These are phyloP conservation scores for Talaromyces sp. DNA, from an alignment of 2,329 filamentous ascomycete species.

Conservation along the genomic window DNA sequence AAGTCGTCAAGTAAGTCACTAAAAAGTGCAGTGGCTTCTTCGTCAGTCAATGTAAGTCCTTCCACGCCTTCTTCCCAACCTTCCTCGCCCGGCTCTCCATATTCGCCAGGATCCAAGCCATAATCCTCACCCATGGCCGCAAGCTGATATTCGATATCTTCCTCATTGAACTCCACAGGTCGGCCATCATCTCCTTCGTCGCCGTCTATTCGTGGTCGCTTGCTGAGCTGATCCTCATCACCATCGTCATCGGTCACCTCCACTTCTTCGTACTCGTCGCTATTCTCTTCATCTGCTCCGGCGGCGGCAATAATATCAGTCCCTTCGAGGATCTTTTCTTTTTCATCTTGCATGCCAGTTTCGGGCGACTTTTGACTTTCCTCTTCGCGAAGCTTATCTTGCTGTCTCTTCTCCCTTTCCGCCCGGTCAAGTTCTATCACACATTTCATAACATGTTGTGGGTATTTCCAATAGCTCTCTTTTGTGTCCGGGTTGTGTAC, in stretches of 20 bases:
- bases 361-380: conserved; percentile 24
- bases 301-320: conserved; percentile 19
- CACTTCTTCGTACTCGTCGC: conserved; percentile 72
- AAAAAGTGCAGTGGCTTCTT: conserved; percentile 75
- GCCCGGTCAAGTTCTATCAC: conserved; percentile 64
- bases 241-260: conserved; percentile 63
- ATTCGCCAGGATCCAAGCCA: conserved; percentile 71
- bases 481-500: conserved; percentile 84
- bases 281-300: conserved; percentile 47
- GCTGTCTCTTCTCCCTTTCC: conserved; percentile 66
- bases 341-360: conserved; percentile 17
- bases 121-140: conserved; percentile 86
- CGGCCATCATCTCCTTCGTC: conserved; percentile 44
- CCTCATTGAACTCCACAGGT: conserved; percentile 79
- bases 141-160: conserved; percentile 89
- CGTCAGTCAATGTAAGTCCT: conserved; percentile 65
- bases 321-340: conserved; percentile 20
- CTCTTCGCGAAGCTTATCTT: conserved; percentile 41
- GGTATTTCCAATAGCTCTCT: conserved; percentile 92
- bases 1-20: conserved; percentile 81
- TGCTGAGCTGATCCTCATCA: conserved; percentile 48
- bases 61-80: conserved; percentile 68
- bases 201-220: conserved; percentile 29
- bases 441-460: conserved; percentile 75
- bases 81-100: conserved; percentile 58